Evolutionary conservation across 2,329 filamentous ascomycete genomes (phyloP).

Genomic region (Nothophoma quercina): DNA sequence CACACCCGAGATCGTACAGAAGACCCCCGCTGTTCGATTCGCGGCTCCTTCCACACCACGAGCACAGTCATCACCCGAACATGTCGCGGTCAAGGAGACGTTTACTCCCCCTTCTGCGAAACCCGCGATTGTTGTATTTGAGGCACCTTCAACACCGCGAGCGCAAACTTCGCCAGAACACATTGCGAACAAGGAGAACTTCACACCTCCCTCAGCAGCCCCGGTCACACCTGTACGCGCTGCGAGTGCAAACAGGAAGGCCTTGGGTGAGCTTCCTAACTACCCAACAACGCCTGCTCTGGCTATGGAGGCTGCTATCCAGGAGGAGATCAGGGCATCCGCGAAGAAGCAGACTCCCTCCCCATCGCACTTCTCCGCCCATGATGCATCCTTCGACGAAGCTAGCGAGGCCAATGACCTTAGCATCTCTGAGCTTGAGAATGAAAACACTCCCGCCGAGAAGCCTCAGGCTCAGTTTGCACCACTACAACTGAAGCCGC

Average conservation of each 20-base stretch:
- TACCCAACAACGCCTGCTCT: slow-evolving; percentile 34
- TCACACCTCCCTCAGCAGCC: slow-evolving; percentile 8
- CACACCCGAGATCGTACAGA: slow-evolving; percentile 8
- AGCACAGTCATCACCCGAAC: slow-evolving; percentile 14
- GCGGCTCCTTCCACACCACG: slow-evolving; percentile 11
- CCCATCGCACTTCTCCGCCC: slow-evolving; percentile 20
- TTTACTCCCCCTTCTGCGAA: slow-evolving; percentile 5
- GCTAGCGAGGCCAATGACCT: slow-evolving; percentile 24
- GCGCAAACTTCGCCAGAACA: slow-evolving; percentile 17
- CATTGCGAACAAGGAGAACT: slow-evolving; percentile 18
- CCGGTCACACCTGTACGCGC: slow-evolving; percentile 17
- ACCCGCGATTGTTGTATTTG: slow-evolving; percentile 8
- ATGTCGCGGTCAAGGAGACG: slow-evolving; percentile 10
- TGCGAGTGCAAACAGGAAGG: slow-evolving; percentile 17
- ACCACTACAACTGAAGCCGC: slow-evolving; percentile 16
- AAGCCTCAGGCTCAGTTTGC: slow-evolving; percentile 12
- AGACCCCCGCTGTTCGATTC: slow-evolving; percentile 14
- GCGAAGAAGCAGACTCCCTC: slow-evolving; percentile 38
- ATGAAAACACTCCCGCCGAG: slow-evolving; percentile 21
- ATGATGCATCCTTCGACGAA: slow-evolving; percentile 26
- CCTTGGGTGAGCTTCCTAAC: slow-evolving; percentile 17
- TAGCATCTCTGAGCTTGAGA: slow-evolving; percentile 21
- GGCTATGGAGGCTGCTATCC: slow-evolving; percentile 35
- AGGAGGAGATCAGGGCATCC: slow-evolving; percentile 35
- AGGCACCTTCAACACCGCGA: slow-evolving; percentile 13